Conservation (phyloP, 768 basidiomycete species). For the Tulasnella sp. region DNA sequence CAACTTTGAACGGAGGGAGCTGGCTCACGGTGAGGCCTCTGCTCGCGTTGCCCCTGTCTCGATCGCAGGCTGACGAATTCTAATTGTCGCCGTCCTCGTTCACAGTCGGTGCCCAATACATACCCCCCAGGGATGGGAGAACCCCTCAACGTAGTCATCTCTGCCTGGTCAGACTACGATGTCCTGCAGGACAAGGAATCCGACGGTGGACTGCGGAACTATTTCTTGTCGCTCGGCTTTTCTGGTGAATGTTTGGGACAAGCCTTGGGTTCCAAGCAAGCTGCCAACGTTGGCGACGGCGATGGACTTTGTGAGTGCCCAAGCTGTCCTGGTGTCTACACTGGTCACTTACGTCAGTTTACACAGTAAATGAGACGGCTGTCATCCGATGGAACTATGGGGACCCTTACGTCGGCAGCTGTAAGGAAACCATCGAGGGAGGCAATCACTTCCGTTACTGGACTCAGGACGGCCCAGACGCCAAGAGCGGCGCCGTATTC, state of each 20-base stretch:
- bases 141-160: constrained; percentile 79
- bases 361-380: constrained; percentile 69
- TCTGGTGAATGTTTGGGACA: constrained; percentile 82
- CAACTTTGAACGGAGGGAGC: constrained; percentile 50
- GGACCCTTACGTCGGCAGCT: constrained; percentile 72
- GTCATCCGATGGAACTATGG: constrained; percentile 75
- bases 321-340: background rate
- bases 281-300: constrained; percentile 79
- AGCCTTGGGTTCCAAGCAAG: constrained; percentile 59
- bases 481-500: constrained; percentile 68
- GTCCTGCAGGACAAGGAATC: constrained; percentile 58
- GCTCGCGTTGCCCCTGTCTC: constrained; percentile 47
- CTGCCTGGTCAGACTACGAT: constrained; percentile 63
- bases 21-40: constrained; percentile 62
- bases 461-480: constrained; percentile 65
- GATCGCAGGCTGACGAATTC: background rate
- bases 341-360: background rate
- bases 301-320: constrained; percentile 55
- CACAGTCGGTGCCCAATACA: background rate
- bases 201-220: constrained; percentile 76
- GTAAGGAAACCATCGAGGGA: constrained; percentile 78
- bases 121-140: constrained; percentile 48
- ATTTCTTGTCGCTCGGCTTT: constrained; percentile 73
- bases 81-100: too few species aligned
- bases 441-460: constrained; percentile 89